Percentiles rank a stretch among this genome's conserved stretches.
phyloP scores from a whole-genome alignment of 2,329 filamentous ascomycete genomes.

The Hypoxylon sp. region DNA sequence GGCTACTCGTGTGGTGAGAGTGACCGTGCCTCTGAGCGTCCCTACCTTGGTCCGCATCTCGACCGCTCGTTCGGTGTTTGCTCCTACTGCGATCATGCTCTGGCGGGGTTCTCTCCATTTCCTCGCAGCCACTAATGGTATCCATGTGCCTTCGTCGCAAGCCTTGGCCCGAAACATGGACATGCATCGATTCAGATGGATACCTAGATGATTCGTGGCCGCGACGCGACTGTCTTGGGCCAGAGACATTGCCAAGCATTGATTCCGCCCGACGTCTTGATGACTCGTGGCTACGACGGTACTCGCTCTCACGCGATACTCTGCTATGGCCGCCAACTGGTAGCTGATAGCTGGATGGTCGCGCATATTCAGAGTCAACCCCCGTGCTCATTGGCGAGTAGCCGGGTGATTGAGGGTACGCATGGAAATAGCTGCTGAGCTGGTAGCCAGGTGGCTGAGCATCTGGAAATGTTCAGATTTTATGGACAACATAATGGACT shows the following conservation, averaged over 20 bases:
- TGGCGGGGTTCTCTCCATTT: background rate
- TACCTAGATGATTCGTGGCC: slow-evolving; percentile 3
- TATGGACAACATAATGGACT: background rate
- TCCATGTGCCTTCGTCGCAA: slow-evolving; percentile 3
- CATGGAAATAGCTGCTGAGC: background rate
- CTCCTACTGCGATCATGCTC: background rate
- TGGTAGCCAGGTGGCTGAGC: slow-evolving; percentile 16
- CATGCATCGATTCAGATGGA: slow-evolving; percentile 5
- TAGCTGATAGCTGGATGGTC: slow-evolving; percentile 11
- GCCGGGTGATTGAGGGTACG: background rate
- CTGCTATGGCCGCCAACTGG: slow-evolving; percentile 2
- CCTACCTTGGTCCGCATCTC: slow-evolving; percentile 12
- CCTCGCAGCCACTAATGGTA: background rate
- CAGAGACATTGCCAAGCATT: too few relatives aligned
- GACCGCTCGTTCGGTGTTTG: slow-evolving; percentile 11
- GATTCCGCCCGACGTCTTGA: too few relatives aligned
- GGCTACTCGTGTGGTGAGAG: slow-evolving; percentile 12
- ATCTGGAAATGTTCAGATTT: slow-evolving; percentile 30
- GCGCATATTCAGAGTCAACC: background rate
- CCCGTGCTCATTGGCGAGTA: background rate
- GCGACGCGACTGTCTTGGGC: too few relatives aligned
- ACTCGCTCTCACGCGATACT: slow-evolving; percentile 1
- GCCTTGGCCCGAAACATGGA: background rate
- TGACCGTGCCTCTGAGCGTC: slow-evolving; percentile 14
- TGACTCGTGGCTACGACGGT: too few relatives aligned